Evolutionary conservation across 192 early-diverging fungal species (phyloP), one percentile per base, ranked within the genome.

Genomic region (Podila verticillata): DNA sequence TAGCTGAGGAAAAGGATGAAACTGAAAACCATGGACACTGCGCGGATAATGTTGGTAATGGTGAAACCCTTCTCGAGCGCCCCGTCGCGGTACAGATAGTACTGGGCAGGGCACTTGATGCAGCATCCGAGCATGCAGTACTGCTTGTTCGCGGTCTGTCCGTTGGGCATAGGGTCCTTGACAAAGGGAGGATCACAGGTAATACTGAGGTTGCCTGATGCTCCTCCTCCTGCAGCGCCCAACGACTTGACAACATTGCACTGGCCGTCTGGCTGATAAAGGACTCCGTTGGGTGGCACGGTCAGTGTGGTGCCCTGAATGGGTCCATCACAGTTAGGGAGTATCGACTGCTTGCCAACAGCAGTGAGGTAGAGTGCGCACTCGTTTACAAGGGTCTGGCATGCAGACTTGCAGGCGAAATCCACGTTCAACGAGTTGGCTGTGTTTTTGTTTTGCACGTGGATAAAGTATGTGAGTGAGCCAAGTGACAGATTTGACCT

Each of bases 31-130:
- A 82, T 78, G 0, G 87, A 89, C 13, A 87, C 61, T 4, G 67
- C 78, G n/a, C 87, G 72, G 20, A 87, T 65, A 31, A 71, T 80
- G 62, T 87, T 79, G 13, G 87, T 87, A 48, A 72, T 84, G 24
- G 71, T 66, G 62, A 82, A 87, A 32, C 83, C 84, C 10, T 54
- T 66, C 24, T 82, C 62, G 26, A 84, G 48, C 63, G 75, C 77
- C n/a, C 78, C 78, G 3, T 49, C 44, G 22, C 67, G 72, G 29
- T 89, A 89, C 22, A 89, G 84, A 32, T 72, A 72, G 60, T 89
- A 72, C 54, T 84, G 83, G 10, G 74, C 81, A 20, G 87, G 87
- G 61, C 87, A 89, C 34, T 84, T 84, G 54, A 89, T 54, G 70
- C 87, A 89, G 35, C 87, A 89, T 48, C 84, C 86, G 12, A 31